phyloP scores from a whole-genome alignment of 768 basidiomycete species.

The Artomyces pyxidatus region DNA sequence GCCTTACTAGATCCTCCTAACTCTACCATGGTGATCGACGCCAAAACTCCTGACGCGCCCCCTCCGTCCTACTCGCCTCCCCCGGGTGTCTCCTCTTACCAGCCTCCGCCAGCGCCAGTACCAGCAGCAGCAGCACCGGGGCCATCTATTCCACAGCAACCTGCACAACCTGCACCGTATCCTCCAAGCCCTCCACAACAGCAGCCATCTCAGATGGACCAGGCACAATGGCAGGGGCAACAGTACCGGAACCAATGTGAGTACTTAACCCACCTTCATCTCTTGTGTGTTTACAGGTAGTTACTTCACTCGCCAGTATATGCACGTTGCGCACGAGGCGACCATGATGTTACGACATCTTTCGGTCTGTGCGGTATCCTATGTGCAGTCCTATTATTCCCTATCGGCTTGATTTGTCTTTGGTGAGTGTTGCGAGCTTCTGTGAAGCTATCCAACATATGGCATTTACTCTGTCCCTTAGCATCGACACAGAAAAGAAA shows the following conservation, averaged over 20 bases:
- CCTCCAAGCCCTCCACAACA: too few relatives aligned
- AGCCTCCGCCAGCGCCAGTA: too few relatives aligned
- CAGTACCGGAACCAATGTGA: constrained; percentile 13
- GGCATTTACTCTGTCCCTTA: constrained; percentile 2
- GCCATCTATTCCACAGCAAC: too few relatives aligned
- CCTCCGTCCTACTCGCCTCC: constrained; percentile 10
- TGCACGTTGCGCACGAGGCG: constrained; percentile 23
- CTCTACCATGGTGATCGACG: constrained; percentile 16
- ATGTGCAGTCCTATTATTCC: constrained; percentile 22
- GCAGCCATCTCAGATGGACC: too few relatives aligned
- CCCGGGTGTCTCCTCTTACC: background rate
- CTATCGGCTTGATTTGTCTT: constrained; percentile 21
- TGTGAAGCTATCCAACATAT: background rate
- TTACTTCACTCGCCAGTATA: constrained; percentile 8
- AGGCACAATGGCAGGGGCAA: too few relatives aligned
- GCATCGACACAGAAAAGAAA: constrained; percentile 20
- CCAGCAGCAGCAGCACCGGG: too few relatives aligned
- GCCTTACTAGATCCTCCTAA: too few relatives aligned
- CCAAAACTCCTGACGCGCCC: constrained; percentile 2
- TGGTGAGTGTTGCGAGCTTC: constrained; percentile 13
- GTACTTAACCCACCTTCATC: background rate
- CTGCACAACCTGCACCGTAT: too few relatives aligned
- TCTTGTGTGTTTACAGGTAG: background rate
- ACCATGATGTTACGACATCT: constrained; percentile 21
- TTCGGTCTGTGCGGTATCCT: constrained; percentile 25